Percentiles rank a stretch among this genome's conserved stretches.
These are phyloP conservation scores for Clohesyomyces aquaticus DNA, from an alignment of 495 filamentous ascomycete genomes.

Conservation along the genomic window DNA sequence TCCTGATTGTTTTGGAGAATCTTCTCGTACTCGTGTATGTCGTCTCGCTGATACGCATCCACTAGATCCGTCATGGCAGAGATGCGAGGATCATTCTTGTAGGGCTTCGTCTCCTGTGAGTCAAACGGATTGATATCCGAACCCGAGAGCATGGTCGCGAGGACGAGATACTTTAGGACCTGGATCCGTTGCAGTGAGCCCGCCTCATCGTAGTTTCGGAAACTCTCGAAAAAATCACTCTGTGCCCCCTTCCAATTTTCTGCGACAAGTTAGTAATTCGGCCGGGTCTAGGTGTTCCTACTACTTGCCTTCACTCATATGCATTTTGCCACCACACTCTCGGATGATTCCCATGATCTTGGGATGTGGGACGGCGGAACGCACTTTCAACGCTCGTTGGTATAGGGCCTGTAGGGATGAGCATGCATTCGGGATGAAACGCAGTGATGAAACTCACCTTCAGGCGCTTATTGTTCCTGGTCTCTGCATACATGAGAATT, in stretches of 20 bases:
- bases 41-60: slow-evolving; percentile 93
- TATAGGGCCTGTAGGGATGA: slow-evolving; percentile 65
- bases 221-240: slow-evolving; percentile 97
- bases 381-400: slow-evolving; percentile 83
- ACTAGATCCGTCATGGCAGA: slow-evolving; percentile 96
- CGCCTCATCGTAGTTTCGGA: slow-evolving; percentile 98
- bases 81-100: slow-evolving; percentile 92
- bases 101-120: slow-evolving; percentile 98
- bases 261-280: slow-evolving; percentile 34
- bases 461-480: slow-evolving; percentile 93
- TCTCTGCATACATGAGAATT: slow-evolving; percentile 98
- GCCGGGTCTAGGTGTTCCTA: slow-evolving; percentile 4
- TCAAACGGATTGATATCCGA: slow-evolving; percentile 99
- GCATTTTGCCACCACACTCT: slow-evolving; percentile 99
- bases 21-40: slow-evolving; percentile 87
- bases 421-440: slow-evolving; percentile 27
- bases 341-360: slow-evolving; percentile 99
- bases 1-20: slow-evolving; percentile 88
- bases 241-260: slow-evolving; percentile 98
- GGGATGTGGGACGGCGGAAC: slow-evolving; percentile 94
- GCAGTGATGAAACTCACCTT: slow-evolving; percentile 58
- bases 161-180: slow-evolving; percentile 93
- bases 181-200: slow-evolving; percentile 95
- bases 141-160: slow-evolving; percentile 98
- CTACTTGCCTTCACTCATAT: slow-evolving; percentile 82